Percentiles rank a stretch among this genome's conserved stretches.
Evolutionary conservation across 257 asterid genomes (phyloP).

Genomic region (Solanum pinnatisectum): DNA sequence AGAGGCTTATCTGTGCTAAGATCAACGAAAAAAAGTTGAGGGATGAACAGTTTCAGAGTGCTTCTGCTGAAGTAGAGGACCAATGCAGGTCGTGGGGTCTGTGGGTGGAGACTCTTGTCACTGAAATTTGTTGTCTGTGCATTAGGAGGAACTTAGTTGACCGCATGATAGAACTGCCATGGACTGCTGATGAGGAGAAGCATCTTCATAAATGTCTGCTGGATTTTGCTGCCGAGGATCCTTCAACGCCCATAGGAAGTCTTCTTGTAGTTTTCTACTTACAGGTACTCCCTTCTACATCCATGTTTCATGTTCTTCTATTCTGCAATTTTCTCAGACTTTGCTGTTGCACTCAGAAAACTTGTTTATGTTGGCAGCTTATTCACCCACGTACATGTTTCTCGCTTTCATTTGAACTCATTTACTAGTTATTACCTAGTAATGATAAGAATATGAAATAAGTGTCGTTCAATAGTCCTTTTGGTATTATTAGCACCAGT

Average conservation of each 20-base stretch:
- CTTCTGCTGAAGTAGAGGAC: conserved; percentile 30
- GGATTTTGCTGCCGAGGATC: conserved; percentile 59
- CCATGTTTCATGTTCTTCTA: neutral
- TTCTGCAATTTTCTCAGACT: neutral
- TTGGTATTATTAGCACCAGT: neutral
- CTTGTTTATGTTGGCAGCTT: neutral
- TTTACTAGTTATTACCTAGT: neutral
- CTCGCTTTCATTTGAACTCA: neutral
- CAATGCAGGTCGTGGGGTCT: conserved; percentile 35
- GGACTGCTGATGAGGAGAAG: conserved; percentile 89
- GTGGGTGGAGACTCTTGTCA: conserved; percentile 76
- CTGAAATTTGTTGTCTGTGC: conserved; percentile 86
- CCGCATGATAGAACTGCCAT: conserved; percentile 87
- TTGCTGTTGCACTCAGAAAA: neutral
- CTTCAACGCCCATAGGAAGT: conserved; percentile 60
- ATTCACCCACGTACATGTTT: neutral
- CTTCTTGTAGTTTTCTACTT: conserved; percentile 92
- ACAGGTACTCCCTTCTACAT: conserved; percentile 47
- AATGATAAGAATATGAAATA: neutral
- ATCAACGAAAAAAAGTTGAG: conserved; percentile 51
- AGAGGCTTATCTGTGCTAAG: conserved; percentile 61
- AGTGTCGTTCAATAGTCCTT: neutral
- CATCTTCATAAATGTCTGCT: conserved; percentile 71
- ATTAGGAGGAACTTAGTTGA: conserved; percentile 68
- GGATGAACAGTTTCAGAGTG: conserved; percentile 12